Evolutionary conservation across 2,329 filamentous ascomycete species (phyloP), one percentile per base, ranked within the genome.

Genomic region (Talaromyces sp.): DNA sequence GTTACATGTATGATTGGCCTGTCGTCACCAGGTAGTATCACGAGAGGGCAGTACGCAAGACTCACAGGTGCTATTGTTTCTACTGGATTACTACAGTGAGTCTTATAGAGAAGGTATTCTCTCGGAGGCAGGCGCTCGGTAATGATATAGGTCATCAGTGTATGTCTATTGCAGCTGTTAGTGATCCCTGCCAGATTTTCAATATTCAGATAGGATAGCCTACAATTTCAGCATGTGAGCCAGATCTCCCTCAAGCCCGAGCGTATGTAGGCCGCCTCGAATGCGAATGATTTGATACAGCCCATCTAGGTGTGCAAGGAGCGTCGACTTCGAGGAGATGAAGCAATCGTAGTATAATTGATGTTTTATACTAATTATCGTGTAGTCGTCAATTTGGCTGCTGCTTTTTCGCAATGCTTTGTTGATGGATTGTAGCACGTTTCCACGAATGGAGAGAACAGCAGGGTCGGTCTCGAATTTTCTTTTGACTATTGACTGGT

Each of bases 181-280:
- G n/a, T 45, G 11, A 45, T 22, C n/a, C 8, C 8, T 19, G 40
- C n/a, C 22, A 10, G n/a, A 19, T 19, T 22, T 17, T 45, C 17
- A 19, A 45, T 45, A 22, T 19, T n/a, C 40, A 38, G 56, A 59
- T 10, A 38, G 36, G 13, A 10, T 38, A 40, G 29, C 56, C 31
- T 59, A 59, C 36, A 36, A 17, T 59, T 59, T 36, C 8, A 59
- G 27, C 56, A 43, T 59, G 56, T 43, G 36, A 31, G 49, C 49
- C 7, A 53, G 49, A 53, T 53, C 49, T 29, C 49, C 49, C 2
- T 31, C 49, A 31, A 53, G 49, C 17, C 49, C 49, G 17, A 53
- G 49, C 27, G 5, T 53, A 53, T 53, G 49, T 27, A 53, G 49
- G 27, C 49, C 49, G 10, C 49, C 49, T 53, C 49, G 49, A 27